Conservation (phyloP, 306 rosid genomes). For the Malus orientalis region DNA sequence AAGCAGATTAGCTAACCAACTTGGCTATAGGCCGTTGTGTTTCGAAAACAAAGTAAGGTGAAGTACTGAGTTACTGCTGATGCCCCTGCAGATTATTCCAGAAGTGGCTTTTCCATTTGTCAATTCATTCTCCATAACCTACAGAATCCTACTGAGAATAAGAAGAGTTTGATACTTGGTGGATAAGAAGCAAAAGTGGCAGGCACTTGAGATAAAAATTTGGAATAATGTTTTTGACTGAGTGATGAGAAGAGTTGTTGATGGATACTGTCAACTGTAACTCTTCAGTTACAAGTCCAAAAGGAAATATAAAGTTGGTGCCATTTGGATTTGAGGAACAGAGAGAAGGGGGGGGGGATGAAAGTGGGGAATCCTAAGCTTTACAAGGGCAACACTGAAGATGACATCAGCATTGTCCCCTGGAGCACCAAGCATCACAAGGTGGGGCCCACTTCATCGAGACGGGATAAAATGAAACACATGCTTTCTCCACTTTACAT, state of each 20-base stretch:
- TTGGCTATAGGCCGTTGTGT: background rate
- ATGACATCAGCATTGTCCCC: slow-evolving; percentile 56
- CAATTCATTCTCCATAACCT: slow-evolving; percentile 5
- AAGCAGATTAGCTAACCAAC: background rate
- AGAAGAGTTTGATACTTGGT: slow-evolving; percentile 22
- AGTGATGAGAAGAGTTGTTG: slow-evolving; percentile 4
- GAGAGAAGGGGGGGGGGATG: slow-evolving; percentile 18
- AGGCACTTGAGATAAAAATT: slow-evolving; percentile 36
- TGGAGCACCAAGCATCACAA: slow-evolving; percentile 10
- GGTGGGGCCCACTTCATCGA: background rate
- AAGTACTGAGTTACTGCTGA: background rate
- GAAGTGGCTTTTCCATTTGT: background rate
- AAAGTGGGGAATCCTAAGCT: slow-evolving; percentile 86
- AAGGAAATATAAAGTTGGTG: slow-evolving; percentile 32
- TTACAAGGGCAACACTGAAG: slow-evolving; percentile 42
- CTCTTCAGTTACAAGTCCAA: slow-evolving; percentile 30
- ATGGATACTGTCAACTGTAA: slow-evolving; percentile 37
- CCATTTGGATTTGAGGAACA: slow-evolving; percentile 15
- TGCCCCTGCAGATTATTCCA: background rate
- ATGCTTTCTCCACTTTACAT: background rate
- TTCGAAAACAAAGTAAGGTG: background rate
- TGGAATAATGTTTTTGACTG: slow-evolving; percentile 43
- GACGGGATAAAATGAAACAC: background rate
- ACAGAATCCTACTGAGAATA: background rate
- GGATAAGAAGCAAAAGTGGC: slow-evolving; percentile 44